These are phyloP conservation scores for Hypoxylon sp. DNA, from an alignment of 2,329 filamentous ascomycete species.

Conservation along the genomic window DNA sequence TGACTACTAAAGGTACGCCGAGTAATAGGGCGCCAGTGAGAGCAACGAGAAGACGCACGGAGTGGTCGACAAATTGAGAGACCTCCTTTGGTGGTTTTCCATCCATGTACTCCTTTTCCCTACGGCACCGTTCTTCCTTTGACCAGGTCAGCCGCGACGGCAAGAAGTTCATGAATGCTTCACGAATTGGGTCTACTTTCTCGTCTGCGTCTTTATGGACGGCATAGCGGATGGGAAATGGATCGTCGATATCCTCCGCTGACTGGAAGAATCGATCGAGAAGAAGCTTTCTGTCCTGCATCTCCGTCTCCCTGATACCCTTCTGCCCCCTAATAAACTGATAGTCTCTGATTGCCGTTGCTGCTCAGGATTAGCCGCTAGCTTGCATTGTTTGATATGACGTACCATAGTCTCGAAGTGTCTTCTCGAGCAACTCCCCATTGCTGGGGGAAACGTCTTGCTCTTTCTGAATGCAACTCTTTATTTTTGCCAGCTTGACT, in stretches of 20 bases:
- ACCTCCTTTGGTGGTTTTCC: conserved; percentile 1
- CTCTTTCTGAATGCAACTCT: neutral
- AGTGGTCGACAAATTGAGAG: conserved; percentile 7
- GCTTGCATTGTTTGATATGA: neutral
- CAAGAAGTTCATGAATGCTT: conserved; percentile 4
- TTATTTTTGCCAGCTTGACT: conserved; percentile 14
- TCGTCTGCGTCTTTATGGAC: neutral
- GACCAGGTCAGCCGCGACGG: conserved; percentile 6
- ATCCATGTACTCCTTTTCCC: neutral
- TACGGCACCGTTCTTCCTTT: conserved; percentile 5
- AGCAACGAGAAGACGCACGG: conserved; percentile 8
- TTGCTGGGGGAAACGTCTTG: neutral
- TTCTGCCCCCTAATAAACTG: conserved; percentile 8
- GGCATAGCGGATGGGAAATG: conserved; percentile 1
- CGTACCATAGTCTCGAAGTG: conserved; percentile 10
- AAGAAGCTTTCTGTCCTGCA: neutral
- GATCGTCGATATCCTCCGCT: neutral
- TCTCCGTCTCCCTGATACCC: neutral
- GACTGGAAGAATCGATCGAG: conserved; percentile 2
- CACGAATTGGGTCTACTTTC: conserved; percentile 3
- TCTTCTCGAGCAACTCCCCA: conserved; percentile 4
- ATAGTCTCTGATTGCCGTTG: conserved; percentile 10
- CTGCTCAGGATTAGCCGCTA: neutral
- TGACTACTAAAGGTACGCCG: neutral
- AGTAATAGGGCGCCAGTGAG: neutral